Base-by-base conservation (phyloP, 2,329 filamentous ascomycete species). In the Ramularia collo-cygni region DNA sequence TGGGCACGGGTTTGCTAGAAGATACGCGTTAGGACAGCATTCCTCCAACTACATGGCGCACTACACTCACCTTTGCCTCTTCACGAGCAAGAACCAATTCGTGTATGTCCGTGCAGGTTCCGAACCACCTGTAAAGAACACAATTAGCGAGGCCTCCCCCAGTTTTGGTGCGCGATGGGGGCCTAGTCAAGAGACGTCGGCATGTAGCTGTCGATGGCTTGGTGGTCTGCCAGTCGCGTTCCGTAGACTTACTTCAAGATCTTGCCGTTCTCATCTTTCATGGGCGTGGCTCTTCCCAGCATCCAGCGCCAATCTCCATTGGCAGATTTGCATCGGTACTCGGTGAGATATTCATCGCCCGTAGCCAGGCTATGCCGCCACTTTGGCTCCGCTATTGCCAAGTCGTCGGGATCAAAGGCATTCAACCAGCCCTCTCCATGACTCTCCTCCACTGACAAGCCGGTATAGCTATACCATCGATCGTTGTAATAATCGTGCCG, bases 391-490 rank as follows among this genome's bases (percentile, higher is more conserved):
- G 77, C 73, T n/a, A 71, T 66, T 0, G 64, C 51, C 60, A 83
- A 68, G 48, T 89, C 84, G 18, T 88, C 83, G 0, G 76, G 75
- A 51, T 88, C 83, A 48, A 87, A 83, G 0, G 77, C 71, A 3
- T 69, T 63, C 52, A 69, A 65, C 81, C 82, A 86, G 2, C 73
- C 74, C 19, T 68, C 55, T 0, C 82, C 83, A 2, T 82, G 50
- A 17, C 77, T 83, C 8, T 79, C 67, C 31, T 82, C 75, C 8
- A 71, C 67, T 0, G 70, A 72, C 16, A 87, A 62, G 0, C 85
- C 82, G 0, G 85, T 89, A 52, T 85, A 89, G n/a, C 77, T 74
- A 54, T 85, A 85, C 82, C 84, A 90, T n/a, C 80, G 69, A 33
- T 77, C 75, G 14, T 14, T 31, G 5, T 81, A 89, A 63, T 85